phyloP scores from a whole-genome alignment of 257 asterid species.

The Avicennia marina region DNA sequence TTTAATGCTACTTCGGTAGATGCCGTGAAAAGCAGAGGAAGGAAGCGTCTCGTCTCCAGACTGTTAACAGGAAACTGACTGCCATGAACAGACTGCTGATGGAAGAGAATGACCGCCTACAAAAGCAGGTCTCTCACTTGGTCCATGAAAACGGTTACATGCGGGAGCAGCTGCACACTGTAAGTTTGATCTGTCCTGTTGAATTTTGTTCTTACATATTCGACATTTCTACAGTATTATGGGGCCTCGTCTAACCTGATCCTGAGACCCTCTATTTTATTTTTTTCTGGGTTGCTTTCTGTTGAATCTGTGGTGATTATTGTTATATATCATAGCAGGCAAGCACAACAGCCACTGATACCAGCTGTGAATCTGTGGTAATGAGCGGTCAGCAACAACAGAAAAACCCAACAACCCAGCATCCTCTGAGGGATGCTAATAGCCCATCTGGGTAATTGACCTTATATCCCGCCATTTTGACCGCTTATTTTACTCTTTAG shows the following conservation, averaged over 20 bases:
- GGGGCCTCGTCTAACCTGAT: too few relatives aligned
- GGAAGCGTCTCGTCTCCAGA: slow-evolving; percentile 80
- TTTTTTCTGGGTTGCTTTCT: background rate
- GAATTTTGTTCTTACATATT: too few relatives aligned
- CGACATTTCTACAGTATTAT: too few relatives aligned
- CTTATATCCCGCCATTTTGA: background rate
- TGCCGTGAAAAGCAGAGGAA: slow-evolving; percentile 96
- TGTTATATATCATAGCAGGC: slow-evolving; percentile 37
- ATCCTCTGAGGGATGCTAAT: slow-evolving; percentile 84
- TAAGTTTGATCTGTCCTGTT: too few relatives aligned
- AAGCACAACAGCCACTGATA: slow-evolving; percentile 72
- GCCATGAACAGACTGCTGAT: slow-evolving; percentile 93
- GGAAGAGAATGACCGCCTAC: slow-evolving; percentile 97
- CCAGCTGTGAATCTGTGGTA: slow-evolving; percentile 95
- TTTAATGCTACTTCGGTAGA: slow-evolving; percentile 26
- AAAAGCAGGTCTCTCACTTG: slow-evolving; percentile 83
- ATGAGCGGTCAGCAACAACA: slow-evolving; percentile 82
- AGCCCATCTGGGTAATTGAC: slow-evolving; percentile 93
- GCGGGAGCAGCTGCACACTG: slow-evolving; percentile 76
- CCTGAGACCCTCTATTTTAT: too few relatives aligned
- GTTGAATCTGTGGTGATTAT: background rate
- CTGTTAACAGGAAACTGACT: slow-evolving; percentile 75
- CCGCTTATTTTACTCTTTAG: background rate
- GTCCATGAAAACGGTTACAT: slow-evolving; percentile 85
- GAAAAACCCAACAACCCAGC: slow-evolving; percentile 81